Conservation (phyloP, 2,329 filamentous ascomycete genomes). For the Rachicladosporium sp. region DNA sequence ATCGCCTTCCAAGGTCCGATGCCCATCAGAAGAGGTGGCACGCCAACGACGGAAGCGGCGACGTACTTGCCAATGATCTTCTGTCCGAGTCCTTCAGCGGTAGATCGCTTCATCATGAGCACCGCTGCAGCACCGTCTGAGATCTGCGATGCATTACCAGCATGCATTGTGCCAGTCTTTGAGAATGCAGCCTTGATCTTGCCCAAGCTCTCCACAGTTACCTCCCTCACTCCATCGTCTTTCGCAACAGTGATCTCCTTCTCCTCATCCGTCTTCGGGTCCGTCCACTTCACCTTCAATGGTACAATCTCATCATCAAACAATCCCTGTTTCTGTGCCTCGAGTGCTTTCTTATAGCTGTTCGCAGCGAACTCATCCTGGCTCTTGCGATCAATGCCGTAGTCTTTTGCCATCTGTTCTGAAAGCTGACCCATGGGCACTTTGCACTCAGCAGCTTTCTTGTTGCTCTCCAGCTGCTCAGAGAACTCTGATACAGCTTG, state of each 20-base stretch:
- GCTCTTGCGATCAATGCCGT: slow-evolving; percentile 53
- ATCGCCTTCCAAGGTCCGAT: slow-evolving; percentile 93
- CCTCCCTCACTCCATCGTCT: slow-evolving; percentile 78
- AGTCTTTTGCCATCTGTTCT: slow-evolving; percentile 87
- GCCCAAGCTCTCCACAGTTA: slow-evolving; percentile 74
- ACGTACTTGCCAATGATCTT: slow-evolving; percentile 88
- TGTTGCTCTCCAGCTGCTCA: slow-evolving; percentile 68
- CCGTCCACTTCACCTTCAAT: slow-evolving; percentile 72
- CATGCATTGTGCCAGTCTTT: slow-evolving; percentile 87
- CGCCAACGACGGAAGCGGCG: slow-evolving; percentile 70
- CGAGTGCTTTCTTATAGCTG: slow-evolving; percentile 80
- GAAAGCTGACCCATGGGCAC: slow-evolving; percentile 92
- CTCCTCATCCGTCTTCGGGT: slow-evolving; percentile 80
- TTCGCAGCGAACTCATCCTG: slow-evolving; percentile 92
- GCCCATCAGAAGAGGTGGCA: slow-evolving; percentile 90
- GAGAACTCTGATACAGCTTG: slow-evolving; percentile 86
- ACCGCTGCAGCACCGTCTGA: slow-evolving; percentile 93
- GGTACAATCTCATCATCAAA: slow-evolving; percentile 88
- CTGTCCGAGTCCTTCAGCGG: slow-evolving; percentile 78
- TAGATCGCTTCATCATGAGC: slow-evolving; percentile 86
- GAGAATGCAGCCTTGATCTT: slow-evolving; percentile 88
- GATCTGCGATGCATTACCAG: slow-evolving; percentile 90
- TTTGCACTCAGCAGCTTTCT: slow-evolving; percentile 87
- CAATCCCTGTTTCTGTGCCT: slow-evolving; percentile 76
- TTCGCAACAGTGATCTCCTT: slow-evolving; percentile 70